A percentile compares a stretch with the other conserved stretches of the same genome.
phyloP scores from a whole-genome alignment of 192 early-diverging fungal species.

The Funneliformis geosporum region DNA sequence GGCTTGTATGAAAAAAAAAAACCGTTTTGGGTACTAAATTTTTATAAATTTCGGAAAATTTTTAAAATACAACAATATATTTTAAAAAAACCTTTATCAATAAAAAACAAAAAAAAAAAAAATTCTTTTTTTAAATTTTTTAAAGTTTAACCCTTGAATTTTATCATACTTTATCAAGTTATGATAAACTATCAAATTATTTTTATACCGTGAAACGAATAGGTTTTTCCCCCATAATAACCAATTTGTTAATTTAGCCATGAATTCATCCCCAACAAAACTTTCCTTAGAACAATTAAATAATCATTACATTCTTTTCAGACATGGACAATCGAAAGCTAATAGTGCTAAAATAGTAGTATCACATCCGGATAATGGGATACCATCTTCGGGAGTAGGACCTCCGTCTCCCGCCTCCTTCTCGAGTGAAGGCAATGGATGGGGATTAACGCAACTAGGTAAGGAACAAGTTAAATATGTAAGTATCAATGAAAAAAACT shows the following conservation, averaged over 20 bases:
- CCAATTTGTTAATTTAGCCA: background rate
- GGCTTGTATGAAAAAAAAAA: background rate
- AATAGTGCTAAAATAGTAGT: constrained; percentile 48
- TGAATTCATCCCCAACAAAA: background rate
- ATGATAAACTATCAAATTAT: background rate
- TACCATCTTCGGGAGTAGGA: constrained; percentile 40
- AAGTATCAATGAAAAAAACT: background rate
- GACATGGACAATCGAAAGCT: constrained; percentile 52
- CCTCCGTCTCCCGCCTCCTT: constrained; percentile 19
- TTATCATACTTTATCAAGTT: background rate
- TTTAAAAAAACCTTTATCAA: too few species aligned
- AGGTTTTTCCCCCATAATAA: background rate
- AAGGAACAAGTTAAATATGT: constrained; percentile 47
- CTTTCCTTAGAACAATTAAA: constrained; percentile 26
- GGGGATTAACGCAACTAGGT: constrained; percentile 45
- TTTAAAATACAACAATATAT: too few species aligned
- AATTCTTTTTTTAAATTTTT: too few species aligned
- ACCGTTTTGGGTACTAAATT: too few species aligned
- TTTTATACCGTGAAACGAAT: too few species aligned
- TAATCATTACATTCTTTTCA: constrained; percentile 43
- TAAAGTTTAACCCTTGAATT: too few species aligned
- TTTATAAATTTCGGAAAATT: background rate
- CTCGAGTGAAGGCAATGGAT: constrained; percentile 28
- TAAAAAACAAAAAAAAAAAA: too few species aligned
- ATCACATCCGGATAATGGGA: constrained; percentile 48